phyloP scores from a whole-genome alignment of 768 basidiomycete genomes.

The Hortiboletus flavorubellus region DNA sequence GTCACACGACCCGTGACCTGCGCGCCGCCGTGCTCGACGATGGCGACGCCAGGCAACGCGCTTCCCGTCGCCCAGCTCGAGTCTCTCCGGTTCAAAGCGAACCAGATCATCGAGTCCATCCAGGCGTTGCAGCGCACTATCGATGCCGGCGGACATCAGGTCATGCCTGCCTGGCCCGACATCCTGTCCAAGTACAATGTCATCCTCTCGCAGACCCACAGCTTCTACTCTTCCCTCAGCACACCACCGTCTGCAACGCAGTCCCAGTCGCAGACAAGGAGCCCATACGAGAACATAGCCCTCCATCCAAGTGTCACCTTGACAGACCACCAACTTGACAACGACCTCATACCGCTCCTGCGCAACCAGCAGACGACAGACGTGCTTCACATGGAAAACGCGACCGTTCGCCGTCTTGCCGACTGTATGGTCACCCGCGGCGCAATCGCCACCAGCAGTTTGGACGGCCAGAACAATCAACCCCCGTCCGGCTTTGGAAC shows the following conservation, averaged over 20 bases:
- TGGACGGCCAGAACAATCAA: slow-evolving; percentile 38
- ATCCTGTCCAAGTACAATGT: slow-evolving; percentile 84
- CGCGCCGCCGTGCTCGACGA: not conserved
- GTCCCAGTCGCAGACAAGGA: slow-evolving; percentile 16
- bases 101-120: slow-evolving; percentile 78
- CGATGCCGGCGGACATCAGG: slow-evolving; percentile 50
- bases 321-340: slow-evolving; percentile 67
- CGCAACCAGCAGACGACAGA: slow-evolving; percentile 79
- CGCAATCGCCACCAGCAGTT: slow-evolving; percentile 40
- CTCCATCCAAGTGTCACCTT: slow-evolving; percentile 60
- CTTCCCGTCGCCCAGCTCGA: slow-evolving; percentile 70
- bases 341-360: slow-evolving; percentile 67
- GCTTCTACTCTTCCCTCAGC: slow-evolving; percentile 62
- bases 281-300: slow-evolving; percentile 59
- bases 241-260: slow-evolving; percentile 29
- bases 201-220: slow-evolving; percentile 78
- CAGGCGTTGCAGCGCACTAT: slow-evolving; percentile 60
- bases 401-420: slow-evolving; percentile 65
- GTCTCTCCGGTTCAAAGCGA: slow-evolving; percentile 71
- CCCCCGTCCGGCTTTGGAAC: slow-evolving; percentile 24
- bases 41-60: slow-evolving; percentile 9
- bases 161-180: slow-evolving; percentile 85
- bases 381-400: slow-evolving; percentile 68
- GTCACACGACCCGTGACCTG: slow-evolving; percentile 18
- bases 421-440: slow-evolving; percentile 64